A percentile compares a stretch with the other conserved stretches of the same genome.
These are phyloP conservation scores for Amanita exitialis DNA, from an alignment of 768 basidiomycete species.

Conservation along the genomic window DNA sequence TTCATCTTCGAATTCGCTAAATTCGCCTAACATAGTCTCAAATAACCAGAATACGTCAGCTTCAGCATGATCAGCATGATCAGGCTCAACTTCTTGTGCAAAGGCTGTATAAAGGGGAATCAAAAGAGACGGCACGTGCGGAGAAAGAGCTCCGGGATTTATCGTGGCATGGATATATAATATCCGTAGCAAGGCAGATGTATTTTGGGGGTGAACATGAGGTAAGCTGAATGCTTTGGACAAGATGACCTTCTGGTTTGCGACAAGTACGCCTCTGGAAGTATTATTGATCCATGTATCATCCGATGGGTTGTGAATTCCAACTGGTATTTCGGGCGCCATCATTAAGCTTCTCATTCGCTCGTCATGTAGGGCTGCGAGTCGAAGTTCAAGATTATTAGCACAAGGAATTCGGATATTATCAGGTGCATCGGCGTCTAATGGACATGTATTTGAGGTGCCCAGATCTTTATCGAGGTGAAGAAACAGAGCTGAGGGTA, in stretches of 20 bases:
- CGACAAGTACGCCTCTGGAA: not conserved
- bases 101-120: conserved; percentile 60
- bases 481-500: conserved; percentile 39
- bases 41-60: conserved; percentile 82
- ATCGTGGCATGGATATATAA: conserved; percentile 62
- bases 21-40: conserved; percentile 62
- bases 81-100: conserved; percentile 47
- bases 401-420: conserved; percentile 39
- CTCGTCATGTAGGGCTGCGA: conserved; percentile 31
- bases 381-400: conserved; percentile 40
- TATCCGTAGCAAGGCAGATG: conserved; percentile 55
- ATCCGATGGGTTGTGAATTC: conserved; percentile 6
- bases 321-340: conserved; percentile 27
- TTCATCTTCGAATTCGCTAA: conserved; percentile 64
- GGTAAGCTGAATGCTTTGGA: conserved; percentile 34
- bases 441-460: conserved; percentile 30
- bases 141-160: conserved; percentile 63
- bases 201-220: conserved; percentile 47
- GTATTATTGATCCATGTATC: not conserved
- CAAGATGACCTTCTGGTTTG: conserved; percentile 26
- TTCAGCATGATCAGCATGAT: conserved; percentile 57
- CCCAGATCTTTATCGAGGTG: conserved; percentile 47
- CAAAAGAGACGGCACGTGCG: conserved; percentile 58
- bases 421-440: conserved; percentile 36
- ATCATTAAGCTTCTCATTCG: conserved; percentile 15